phyloP scores from a whole-genome alignment of 148 eudicot species.

The Persicaria tinctoria region DNA sequence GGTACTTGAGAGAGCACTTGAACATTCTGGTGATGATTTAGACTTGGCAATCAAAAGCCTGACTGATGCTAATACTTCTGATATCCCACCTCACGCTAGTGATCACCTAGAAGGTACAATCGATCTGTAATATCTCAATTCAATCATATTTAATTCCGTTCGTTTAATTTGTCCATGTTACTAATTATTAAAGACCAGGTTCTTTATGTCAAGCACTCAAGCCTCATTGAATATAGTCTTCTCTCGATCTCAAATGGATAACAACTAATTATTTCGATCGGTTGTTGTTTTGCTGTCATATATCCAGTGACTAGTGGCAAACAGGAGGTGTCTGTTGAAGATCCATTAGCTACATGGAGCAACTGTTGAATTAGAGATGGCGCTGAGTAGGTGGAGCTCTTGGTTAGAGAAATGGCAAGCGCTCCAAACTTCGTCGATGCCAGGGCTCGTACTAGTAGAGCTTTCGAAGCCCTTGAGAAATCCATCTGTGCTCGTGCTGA shows the following conservation, averaged over 20 bases:
- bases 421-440: constrained; percentile 68
- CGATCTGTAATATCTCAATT: not conserved
- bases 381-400: constrained; percentile 84
- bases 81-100: constrained; percentile 23
- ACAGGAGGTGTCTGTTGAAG: constrained; percentile 26
- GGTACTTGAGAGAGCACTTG: constrained; percentile 71
- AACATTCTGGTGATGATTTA: constrained; percentile 67
- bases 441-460: constrained; percentile 46
- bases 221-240: not conserved
- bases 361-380: constrained; percentile 33
- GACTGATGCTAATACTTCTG: constrained; percentile 40
- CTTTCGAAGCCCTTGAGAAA: constrained; percentile 58
- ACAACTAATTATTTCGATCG: not conserved
- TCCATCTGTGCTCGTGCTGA: constrained; percentile 39
- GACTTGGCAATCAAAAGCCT: constrained; percentile 69
- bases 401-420: constrained; percentile 62
- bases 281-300: constrained; percentile 22
- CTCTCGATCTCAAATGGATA: not conserved
- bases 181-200: not conserved
- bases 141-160: too few species aligned
- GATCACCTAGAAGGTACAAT: constrained; percentile 27
- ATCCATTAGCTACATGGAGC: constrained; percentile 20
- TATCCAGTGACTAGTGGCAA: constrained; percentile 25
- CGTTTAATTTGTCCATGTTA: not conserved
- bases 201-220: not conserved